Evolutionary conservation across 2,329 filamentous ascomycete genomes (phyloP), one percentile per base, ranked within the genome.

Genomic region (Aspergillus sergii): DNA sequence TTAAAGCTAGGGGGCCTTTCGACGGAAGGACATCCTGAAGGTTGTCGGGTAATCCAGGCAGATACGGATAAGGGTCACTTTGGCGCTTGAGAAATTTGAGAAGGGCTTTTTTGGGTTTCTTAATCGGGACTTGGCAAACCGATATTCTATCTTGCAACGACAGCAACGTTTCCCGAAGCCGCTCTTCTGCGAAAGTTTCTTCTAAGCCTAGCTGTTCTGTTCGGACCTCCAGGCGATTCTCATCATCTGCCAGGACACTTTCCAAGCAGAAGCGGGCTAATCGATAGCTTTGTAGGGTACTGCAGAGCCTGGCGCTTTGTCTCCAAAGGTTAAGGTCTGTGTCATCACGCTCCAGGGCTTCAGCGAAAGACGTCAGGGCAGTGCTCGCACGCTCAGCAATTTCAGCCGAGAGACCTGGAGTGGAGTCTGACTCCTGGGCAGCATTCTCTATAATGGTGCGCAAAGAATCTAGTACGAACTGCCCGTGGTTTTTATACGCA

Each of bases 401-500:
- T 10, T 73, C 67, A 19, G 48, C 55, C 10, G 63, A 58, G 26
- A 66, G 54, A 2, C 71, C 66, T 16, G 63, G 60, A 8, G 65
- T 58, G 51, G 54, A 45, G 7, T 71, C 69, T 21, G 72, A 39
- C 0, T 64, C 64, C 45, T 67, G 26, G n/a, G 63, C 43, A 23
- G 60, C 26, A 23, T 64, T 67, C 34, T 71, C 69, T 26, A 84
- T 67, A 50, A 79, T 83, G 76, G 86, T 80, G 69, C 84, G 88
- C 68, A 90, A 86, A 62, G 80, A 82, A 75, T 99, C 94, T n/a
- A 99, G 83, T 62, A 90, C 83, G 73, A 96, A 97, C 73, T 98
- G 92, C 48, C 93, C 95, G 79, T 94, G 89, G 71, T 98, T 99
- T 78, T 98, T 99, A 82, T 96, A 93, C 1, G 94, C 91, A 9